Evolutionary conservation across 179 eudicot genomes (phyloP), one percentile per base, ranked within the genome.

Genomic region (Heliamphora ciliata): DNA sequence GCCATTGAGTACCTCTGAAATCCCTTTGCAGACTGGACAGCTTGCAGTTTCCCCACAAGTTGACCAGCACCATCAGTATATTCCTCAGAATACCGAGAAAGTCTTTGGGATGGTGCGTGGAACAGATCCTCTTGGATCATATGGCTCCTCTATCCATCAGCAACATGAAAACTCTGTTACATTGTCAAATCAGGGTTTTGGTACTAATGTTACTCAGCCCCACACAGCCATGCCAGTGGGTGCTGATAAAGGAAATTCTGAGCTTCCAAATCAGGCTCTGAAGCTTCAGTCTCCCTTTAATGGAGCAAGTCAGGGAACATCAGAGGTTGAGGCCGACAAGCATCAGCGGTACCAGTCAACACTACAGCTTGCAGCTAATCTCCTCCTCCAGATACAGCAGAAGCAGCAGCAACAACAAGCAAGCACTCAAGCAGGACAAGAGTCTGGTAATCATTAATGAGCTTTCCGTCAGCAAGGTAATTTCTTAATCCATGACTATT

Each of bases 331-430:
- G 88, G 94, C 68, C 58, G 95, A 96, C 81, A 96, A 96, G 83
- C 89, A 92, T 77, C 94, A 94, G 82, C 91, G 97, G 4, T 96
- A 96, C 85, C 93, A 90, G 76, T 87, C 98, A 81, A 93, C 98
- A 47, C 84, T 96, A 31, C 90, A 94, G 59, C 91, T 96, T 88
- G 99, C 99, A 58, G 97, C 97, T 66, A 88, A 86, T 83, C 98
- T 94, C 80, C 94, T 96, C 18, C 81, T 84, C 21, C 92, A 93
- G 89, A 87, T 96, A 86, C 94, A 95, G 79, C 97, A 91, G 87
- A 90, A 87, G 80, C 92, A 86, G 63, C 88, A 85, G 79, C 88
- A 86, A 47, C 7, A 51, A 51, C 55, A 51, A 51, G 7, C 55
- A 51, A 51, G 55, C 7, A 7, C 55, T 51, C 55, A 51, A 51